Base-by-base conservation (phyloP, 306 rosid genomes). In the Crotalaria pallida region DNA sequence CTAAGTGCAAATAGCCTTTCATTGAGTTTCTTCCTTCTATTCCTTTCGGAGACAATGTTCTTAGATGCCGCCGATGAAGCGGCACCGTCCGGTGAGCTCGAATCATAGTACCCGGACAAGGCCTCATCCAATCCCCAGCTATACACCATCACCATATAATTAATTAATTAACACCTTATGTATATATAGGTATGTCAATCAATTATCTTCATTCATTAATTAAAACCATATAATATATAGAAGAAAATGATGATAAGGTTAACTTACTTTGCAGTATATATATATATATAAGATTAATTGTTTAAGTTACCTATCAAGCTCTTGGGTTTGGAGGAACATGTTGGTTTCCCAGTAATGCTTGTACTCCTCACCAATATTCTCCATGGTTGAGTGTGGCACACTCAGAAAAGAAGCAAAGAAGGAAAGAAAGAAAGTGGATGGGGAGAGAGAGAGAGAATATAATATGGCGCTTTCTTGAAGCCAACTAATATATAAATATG, bases 81-180 rank as follows among this genome's bases (percentile, higher is more conserved):
- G 0, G 90, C 86, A 23, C 99, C 99, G 36, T 95, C 96, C 10
- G 99, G 96, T 6, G 97, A 95, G 71, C 99, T 95, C 10, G 99
- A 89, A 68, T 91, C 97, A 10, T 87, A 95, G 80, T 89, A 80
- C 0, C 86, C 89, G 0, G 91, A 87, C 16, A 91, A 69, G 8
- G 92, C 88, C 72, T 88, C 98, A 22, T 95, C 96, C 50, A 88
- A 66, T 52, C 84, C 88, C 99, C 91, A 92, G 21, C 97, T 92
- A 80, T 58, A 49, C 58, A 49, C 58, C 56, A 6, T 21, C 23
- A 33, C 26, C 49, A 40, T 65, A 40, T 18, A 57, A 26, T 38
- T 4, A 40, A 72, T 24, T 18, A 57, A 26, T 38, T 4, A 69
- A 55, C 10, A 40, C 13, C 41, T 10, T 61, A 15, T n/a, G n/a